These are phyloP conservation scores for Cadophora malorum DNA, from an alignment of 2,329 filamentous ascomycete species.

Conservation along the genomic window DNA sequence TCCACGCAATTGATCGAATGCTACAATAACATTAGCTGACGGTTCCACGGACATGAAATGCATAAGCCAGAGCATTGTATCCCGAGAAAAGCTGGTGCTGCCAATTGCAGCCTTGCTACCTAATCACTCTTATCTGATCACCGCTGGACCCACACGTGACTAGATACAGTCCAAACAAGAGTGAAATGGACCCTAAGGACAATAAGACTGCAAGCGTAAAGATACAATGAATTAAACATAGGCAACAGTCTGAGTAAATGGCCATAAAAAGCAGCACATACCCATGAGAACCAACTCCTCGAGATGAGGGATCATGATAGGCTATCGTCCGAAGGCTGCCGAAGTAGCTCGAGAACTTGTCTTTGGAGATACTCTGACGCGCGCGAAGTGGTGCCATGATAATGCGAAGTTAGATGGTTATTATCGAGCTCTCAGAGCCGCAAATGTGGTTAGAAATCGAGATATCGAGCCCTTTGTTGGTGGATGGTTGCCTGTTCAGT, in stretches of 20 bases:
- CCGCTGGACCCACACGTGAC: not conserved
- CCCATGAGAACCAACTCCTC: slow-evolving; percentile 62
- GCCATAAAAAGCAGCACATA: slow-evolving; percentile 47
- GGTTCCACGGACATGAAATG: not conserved
- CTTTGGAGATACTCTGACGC: slow-evolving; percentile 68
- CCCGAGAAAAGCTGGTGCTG: not conserved
- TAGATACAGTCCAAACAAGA: not conserved
- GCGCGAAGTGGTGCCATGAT: slow-evolving; percentile 45
- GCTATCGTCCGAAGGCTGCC: slow-evolving; percentile 71
- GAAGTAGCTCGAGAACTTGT: slow-evolving; percentile 72
- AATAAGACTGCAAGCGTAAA: not conserved
- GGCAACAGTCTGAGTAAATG: not conserved
- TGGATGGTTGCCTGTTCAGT: not conserved
- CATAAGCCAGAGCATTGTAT: not conserved
- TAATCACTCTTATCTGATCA: not conserved
- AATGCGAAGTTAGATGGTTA: not conserved
- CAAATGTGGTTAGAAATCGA: not conserved
- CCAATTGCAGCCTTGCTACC: not conserved
- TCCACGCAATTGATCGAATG: slow-evolving; percentile 86
- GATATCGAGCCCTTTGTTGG: not conserved
- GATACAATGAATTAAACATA: not conserved
- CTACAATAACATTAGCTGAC: slow-evolving; percentile 50
- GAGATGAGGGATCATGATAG: slow-evolving; percentile 67
- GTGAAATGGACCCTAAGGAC: not conserved
- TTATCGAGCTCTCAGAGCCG: not conserved